A percentile compares a stretch with the other conserved stretches of the same genome.
phyloP scores from a whole-genome alignment of 116 monocot species.

The Phalaenopsis hybrid region DNA sequence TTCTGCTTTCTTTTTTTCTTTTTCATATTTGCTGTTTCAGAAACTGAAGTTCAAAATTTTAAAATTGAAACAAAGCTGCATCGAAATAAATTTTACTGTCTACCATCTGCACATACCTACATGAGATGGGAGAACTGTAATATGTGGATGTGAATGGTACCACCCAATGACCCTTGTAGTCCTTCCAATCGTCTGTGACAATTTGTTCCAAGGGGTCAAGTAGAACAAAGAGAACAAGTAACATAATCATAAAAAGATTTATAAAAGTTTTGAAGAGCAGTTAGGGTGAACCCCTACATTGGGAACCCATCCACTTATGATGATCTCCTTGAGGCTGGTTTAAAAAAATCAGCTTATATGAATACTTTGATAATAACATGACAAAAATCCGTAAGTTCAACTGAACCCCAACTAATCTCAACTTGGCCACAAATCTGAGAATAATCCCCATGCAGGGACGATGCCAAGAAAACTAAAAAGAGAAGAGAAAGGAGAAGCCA shows the following conservation, averaged over 20 bases:
- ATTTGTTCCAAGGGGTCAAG: slow-evolving; percentile 62
- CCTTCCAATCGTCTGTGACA: slow-evolving; percentile 66
- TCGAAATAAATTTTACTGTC: neutral
- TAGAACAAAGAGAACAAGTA: slow-evolving; percentile 4
- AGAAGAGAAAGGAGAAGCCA: too few relatives aligned
- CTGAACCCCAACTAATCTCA: too few relatives aligned
- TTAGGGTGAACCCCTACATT: too few relatives aligned
- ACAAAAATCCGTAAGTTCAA: too few relatives aligned
- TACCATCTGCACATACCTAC: slow-evolving; percentile 53
- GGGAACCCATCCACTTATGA: too few relatives aligned
- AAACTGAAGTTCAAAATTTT: neutral
- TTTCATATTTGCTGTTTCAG: neutral
- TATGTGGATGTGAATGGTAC: slow-evolving; percentile 99
- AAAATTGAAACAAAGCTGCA: neutral
- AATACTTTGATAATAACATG: too few relatives aligned
- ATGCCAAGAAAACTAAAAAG: too few relatives aligned
- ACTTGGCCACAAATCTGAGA: too few relatives aligned
- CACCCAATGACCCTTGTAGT: slow-evolving; percentile 97
- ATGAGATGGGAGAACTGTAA: slow-evolving; percentile 95
- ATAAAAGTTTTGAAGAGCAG: slow-evolving; percentile 1
- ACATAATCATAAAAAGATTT: neutral
- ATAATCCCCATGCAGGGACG: too few relatives aligned
- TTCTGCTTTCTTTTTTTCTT: neutral
- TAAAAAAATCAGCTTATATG: too few relatives aligned
- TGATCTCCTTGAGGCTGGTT: too few relatives aligned